Conservation (phyloP, 1,139 yeast species). For the Yarrowia galli region DNA sequence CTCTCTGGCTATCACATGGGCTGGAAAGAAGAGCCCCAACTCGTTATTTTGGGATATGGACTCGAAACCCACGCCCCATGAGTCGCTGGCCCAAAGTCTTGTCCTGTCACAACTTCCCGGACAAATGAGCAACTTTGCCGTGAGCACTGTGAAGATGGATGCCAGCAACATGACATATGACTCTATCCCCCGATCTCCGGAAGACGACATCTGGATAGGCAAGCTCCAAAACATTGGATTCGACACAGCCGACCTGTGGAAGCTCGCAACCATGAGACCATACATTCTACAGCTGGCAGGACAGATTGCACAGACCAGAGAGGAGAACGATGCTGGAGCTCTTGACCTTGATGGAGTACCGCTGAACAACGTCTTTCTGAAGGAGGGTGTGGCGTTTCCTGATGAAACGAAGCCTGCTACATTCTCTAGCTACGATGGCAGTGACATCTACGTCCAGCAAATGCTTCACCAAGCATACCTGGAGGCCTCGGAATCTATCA, state of each 20-base stretch:
- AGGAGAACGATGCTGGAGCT: constrained; percentile 25
- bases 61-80: constrained; percentile 52
- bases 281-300: constrained; percentile 31
- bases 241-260: constrained; percentile 80
- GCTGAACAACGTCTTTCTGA: constrained; percentile 33
- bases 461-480: constrained; percentile 62
- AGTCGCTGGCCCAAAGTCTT: constrained; percentile 42
- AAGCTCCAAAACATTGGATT: constrained; percentile 75
- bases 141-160: constrained; percentile 29
- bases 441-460: constrained; percentile 66
- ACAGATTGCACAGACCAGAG: constrained; percentile 16
- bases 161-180: constrained; percentile 26
- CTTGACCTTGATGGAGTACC: constrained; percentile 22
- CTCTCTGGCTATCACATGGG: constrained; percentile 76
- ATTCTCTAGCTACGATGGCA: constrained; percentile 55
- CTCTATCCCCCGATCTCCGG: constrained; percentile 49
- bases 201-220: constrained; percentile 78
- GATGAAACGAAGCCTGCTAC: constrained; percentile 13
- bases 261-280: constrained; percentile 59
- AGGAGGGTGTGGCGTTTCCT: constrained; percentile 37
- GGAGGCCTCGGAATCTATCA: constrained; percentile 45
- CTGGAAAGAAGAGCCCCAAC: constrained; percentile 61
- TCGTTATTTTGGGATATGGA: constrained; percentile 80
- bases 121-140: constrained; percentile 35
- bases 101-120: constrained; percentile 31